phyloP scores from a whole-genome alignment of 2,329 filamentous ascomycete genomes.

The Colletotrichum lini region DNA sequence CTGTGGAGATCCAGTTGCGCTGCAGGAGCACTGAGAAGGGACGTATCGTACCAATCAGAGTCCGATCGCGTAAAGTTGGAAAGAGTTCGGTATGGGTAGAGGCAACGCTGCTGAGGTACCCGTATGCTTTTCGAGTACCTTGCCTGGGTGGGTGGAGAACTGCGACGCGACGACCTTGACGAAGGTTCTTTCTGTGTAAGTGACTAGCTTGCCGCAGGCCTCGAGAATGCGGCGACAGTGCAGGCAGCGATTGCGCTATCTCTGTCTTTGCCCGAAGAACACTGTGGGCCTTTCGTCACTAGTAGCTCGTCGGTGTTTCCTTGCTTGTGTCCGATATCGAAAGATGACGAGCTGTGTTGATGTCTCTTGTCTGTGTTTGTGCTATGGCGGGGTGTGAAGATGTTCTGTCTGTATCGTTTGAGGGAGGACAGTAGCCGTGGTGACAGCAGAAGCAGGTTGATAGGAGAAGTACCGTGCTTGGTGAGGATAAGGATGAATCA shows the following conservation, averaged over 20 bases:
- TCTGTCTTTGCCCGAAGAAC: neutral
- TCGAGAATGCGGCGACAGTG: constrained; percentile 1
- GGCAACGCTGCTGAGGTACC: constrained; percentile 31
- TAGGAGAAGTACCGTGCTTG: constrained; percentile 18
- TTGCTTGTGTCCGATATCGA: constrained; percentile 14
- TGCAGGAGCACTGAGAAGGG: constrained; percentile 38
- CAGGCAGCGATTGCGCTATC: constrained; percentile 29
- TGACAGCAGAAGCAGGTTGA: constrained; percentile 2
- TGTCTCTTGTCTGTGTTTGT: constrained; percentile 3
- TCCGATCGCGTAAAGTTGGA: constrained; percentile 49
- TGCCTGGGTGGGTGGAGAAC: constrained; percentile 25
- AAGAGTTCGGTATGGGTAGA: constrained; percentile 32
- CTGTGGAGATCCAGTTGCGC: constrained; percentile 40
- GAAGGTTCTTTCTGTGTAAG: constrained; percentile 37
- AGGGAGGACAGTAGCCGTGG: constrained; percentile 1
- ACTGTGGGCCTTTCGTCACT: neutral
- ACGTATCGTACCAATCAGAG: constrained; percentile 53
- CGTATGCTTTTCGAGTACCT: constrained; percentile 30
- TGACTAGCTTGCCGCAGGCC: constrained; percentile 22
- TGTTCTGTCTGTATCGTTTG: neutral
- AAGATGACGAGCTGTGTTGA: constrained; percentile 10
- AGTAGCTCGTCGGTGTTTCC: neutral
- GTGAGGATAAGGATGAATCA: neutral
- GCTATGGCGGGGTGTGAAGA: constrained; percentile 17
- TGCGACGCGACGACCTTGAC: constrained; percentile 27